Conservation (phyloP, 2,329 filamentous ascomycete species). For the Fusarium sp. region DNA sequence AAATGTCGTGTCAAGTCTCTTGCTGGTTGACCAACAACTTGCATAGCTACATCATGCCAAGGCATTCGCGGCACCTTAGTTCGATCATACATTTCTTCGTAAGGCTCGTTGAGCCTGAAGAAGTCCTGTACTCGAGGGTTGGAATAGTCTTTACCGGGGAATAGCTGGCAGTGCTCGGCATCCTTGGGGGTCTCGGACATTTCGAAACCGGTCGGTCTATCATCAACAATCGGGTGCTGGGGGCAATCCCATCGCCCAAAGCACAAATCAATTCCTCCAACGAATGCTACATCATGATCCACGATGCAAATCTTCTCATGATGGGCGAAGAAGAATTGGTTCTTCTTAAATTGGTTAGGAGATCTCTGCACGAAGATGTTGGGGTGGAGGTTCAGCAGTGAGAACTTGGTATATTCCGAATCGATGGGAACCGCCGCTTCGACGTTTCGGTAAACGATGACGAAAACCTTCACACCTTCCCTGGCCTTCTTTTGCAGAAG, state of each 20-base stretch:
- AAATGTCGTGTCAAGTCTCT: slow-evolving; percentile 95
- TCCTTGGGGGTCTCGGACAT: slow-evolving; percentile 80
- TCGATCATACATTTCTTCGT: slow-evolving; percentile 98
- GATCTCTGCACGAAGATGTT: slow-evolving; percentile 97
- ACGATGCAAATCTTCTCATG: slow-evolving; percentile 99
- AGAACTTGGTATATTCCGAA: slow-evolving; percentile 98
- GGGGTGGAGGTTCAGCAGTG: slow-evolving; percentile 91
- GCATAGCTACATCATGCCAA: slow-evolving; percentile 99
- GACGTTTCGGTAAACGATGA: slow-evolving; percentile 98
- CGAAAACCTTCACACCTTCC: slow-evolving; percentile 96
- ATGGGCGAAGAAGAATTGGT: slow-evolving; percentile 99
- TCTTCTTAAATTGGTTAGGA: slow-evolving; percentile 97
- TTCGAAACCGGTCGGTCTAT: slow-evolving; percentile 96
- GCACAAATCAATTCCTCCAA: slow-evolving; percentile 95
- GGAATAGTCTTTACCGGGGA: slow-evolving; percentile 98
- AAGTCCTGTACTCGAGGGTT: slow-evolving; percentile 97
- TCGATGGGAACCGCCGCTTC: slow-evolving; percentile 98
- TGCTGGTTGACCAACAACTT: slow-evolving; percentile 94
- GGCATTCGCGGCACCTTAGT: slow-evolving; percentile 92
- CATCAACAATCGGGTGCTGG: slow-evolving; percentile 89
- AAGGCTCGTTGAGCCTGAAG: slow-evolving; percentile 90
- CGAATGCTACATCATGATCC: slow-evolving; percentile 94
- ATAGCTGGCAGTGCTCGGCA: slow-evolving; percentile 93
- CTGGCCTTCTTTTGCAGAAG: slow-evolving; percentile 92
- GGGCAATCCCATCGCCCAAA: slow-evolving; percentile 98